Conservation (phyloP, 352 stramenopile genomes). For the Phytophthora europaea region DNA sequence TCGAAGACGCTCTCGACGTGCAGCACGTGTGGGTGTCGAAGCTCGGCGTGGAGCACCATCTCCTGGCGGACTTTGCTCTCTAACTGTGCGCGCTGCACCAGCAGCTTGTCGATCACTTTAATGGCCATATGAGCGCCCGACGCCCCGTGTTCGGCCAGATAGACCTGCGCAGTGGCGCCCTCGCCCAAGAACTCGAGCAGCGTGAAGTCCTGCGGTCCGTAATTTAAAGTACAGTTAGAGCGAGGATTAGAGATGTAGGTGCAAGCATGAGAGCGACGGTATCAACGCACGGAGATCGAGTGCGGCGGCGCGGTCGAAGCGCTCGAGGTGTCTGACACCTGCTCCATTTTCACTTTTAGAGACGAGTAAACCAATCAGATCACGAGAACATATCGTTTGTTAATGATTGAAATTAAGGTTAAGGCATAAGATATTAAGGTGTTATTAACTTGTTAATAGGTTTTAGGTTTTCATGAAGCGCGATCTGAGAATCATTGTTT, state of each 20-base stretch:
- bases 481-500: slow-evolving; percentile 25
- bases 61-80: slow-evolving; percentile 75
- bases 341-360: slow-evolving; percentile 17
- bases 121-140: slow-evolving; percentile 61
- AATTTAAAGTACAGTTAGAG: slow-evolving; percentile 14
- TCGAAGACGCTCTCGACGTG: slow-evolving; percentile 75
- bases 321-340: not conserved
- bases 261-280: not conserved
- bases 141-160: slow-evolving; percentile 65
- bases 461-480: not conserved
- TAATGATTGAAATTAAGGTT: not conserved
- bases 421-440: not conserved
- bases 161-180: slow-evolving; percentile 82
- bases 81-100: slow-evolving; percentile 66
- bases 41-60: slow-evolving; percentile 72
- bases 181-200: slow-evolving; percentile 82
- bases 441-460: slow-evolving; percentile 1
- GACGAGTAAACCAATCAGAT: not conserved
- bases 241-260: not conserved
- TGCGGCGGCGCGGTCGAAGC: slow-evolving; percentile 1
- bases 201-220: slow-evolving; percentile 57
- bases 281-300: slow-evolving; percentile 34
- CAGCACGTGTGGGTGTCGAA: slow-evolving; percentile 68
- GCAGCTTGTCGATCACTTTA: slow-evolving; percentile 88
- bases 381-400: not conserved